Evolutionary conservation across 1,139 yeast genomes (phyloP).

Genomic region (Pneumocystis sp.): DNA sequence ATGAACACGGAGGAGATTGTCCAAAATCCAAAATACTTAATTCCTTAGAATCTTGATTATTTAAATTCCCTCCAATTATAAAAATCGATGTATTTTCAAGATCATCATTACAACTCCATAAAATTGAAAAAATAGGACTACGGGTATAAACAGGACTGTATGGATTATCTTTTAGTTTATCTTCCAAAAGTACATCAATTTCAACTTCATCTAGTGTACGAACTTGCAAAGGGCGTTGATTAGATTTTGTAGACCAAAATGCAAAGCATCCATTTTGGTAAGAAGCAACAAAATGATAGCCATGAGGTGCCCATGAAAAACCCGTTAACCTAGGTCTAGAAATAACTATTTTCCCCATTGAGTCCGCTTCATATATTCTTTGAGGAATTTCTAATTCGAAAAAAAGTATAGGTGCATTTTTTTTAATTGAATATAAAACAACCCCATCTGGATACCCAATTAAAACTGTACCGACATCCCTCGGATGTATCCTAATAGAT

Average conservation of each 20-base stretch:
- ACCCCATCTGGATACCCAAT: constrained; percentile 61
- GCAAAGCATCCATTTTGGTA: constrained; percentile 73
- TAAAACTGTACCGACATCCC: constrained; percentile 68
- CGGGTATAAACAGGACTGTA: constrained; percentile 13
- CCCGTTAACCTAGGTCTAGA: constrained; percentile 41
- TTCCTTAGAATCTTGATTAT: constrained; percentile 35
- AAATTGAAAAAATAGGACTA: constrained; percentile 31
- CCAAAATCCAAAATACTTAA: constrained; percentile 65
- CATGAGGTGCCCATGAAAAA: constrained; percentile 85
- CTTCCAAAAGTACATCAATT: constrained; percentile 38
- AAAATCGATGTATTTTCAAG: constrained; percentile 68
- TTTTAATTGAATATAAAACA: constrained; percentile 50
- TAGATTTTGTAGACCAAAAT: constrained; percentile 83
- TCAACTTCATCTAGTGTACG: constrained; percentile 54
- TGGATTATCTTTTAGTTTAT: constrained; percentile 4
- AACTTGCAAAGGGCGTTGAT: constrained; percentile 51
- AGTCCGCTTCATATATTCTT: constrained; percentile 41
- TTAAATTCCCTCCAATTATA: constrained; percentile 52
- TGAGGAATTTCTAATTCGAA: constrained; percentile 46
- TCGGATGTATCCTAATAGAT: constrained; percentile 65
- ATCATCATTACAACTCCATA: constrained; percentile 53
- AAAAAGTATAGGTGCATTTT: constrained; percentile 40
- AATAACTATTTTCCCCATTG: constrained; percentile 16
- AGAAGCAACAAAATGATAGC: constrained; percentile 62
- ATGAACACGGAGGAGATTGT: constrained; percentile 55